Evolutionary conservation across 805 yeast species (phyloP), one percentile per base, ranked within the genome.

Genomic region (Grigorovia transvaalensis): DNA sequence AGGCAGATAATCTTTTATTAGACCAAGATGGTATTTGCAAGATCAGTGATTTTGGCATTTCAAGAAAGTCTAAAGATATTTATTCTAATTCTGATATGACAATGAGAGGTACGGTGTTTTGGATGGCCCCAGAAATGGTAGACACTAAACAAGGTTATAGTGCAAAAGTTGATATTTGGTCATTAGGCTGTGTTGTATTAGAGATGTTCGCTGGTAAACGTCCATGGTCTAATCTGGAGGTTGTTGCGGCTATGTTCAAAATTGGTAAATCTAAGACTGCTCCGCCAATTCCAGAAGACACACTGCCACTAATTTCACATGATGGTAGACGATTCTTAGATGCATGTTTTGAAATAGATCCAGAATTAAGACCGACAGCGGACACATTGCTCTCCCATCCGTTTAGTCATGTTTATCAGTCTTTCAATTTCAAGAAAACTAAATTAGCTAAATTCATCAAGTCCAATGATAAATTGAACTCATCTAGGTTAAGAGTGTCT

Each of bases 41-140:
- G 69, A 93, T 93, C 47, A 85, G 96, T 13, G 99, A 93, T 68
- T 93, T 93, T 71, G 99, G 99, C 46, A 93, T 93, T 50, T 89
- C 97, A 44, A 90, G 88, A 65, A 80, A 82, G 61, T 80, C 88
- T 12, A 78, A 82, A 46, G 90, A 93, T 64, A 87, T 91, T 23
- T 91, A 93, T 65, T 82, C 86, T 33, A 89, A 93, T 66, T 88
- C 96, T 4, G 96, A 88, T 51, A 87, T 90, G 96, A 90, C 97
- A 12, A 88, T 88, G 95, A 96, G 95, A 68, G 99, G 99, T 23
- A 90, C 99, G 0, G 88, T 95, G 1, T 93, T 90, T 67, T 93
- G 99, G 99, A 93, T 93, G 99, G 99, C 99, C 0, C 99, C 99
- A 0, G 99, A 93, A 64, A 96, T 95, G 57, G 89, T 93, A 49